phyloP scores from a whole-genome alignment of 768 basidiomycete species.

The Boletus subparvulus region DNA sequence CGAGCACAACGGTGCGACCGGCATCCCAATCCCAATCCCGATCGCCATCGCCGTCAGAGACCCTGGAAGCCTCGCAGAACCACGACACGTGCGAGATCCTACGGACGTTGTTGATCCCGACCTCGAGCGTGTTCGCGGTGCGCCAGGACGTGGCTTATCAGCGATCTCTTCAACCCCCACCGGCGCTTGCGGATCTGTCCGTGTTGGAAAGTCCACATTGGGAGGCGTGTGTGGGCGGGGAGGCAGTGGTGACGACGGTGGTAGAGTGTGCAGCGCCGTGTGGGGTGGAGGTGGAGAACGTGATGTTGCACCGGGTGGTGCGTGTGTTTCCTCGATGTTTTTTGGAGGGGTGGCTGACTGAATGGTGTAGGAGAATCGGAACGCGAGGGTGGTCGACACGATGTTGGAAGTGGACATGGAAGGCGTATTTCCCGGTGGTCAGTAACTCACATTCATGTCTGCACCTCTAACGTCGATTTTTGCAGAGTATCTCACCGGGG shows the following conservation, averaged over 20 bases:
- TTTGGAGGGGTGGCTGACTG: background rate
- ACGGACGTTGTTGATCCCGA: conserved; percentile 64
- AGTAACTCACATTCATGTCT: conserved; percentile 10
- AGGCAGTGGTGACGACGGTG: conserved; percentile 54
- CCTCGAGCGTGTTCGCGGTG: conserved; percentile 59
- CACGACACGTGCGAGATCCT: conserved; percentile 52
- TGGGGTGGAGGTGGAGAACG: conserved; percentile 50
- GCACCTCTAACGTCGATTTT: background rate
- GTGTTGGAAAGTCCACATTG: conserved; percentile 50
- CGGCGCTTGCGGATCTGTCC: conserved; percentile 51
- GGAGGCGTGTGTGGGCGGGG: conserved; percentile 51
- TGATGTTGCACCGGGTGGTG: conserved; percentile 52
- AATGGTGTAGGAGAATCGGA: conserved; percentile 39
- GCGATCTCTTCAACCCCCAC: conserved; percentile 40
- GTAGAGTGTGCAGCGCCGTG: conserved; percentile 58
- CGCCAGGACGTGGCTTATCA: conserved; percentile 56
- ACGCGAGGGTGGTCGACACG: conserved; percentile 51
- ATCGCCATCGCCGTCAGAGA: conserved; percentile 4
- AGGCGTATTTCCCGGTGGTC: conserved; percentile 49
- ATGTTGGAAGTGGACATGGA: conserved; percentile 47
- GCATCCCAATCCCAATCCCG: background rate
- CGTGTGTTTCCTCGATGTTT: conserved; percentile 8
- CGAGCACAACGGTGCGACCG: conserved; percentile 34
- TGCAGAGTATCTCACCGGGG: conserved; percentile 62
- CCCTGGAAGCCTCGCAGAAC: conserved; percentile 15